These are phyloP conservation scores for Chlamydomonas sphaeroides DNA, from an alignment of 139 green algal genomes.

Conservation along the genomic window DNA sequence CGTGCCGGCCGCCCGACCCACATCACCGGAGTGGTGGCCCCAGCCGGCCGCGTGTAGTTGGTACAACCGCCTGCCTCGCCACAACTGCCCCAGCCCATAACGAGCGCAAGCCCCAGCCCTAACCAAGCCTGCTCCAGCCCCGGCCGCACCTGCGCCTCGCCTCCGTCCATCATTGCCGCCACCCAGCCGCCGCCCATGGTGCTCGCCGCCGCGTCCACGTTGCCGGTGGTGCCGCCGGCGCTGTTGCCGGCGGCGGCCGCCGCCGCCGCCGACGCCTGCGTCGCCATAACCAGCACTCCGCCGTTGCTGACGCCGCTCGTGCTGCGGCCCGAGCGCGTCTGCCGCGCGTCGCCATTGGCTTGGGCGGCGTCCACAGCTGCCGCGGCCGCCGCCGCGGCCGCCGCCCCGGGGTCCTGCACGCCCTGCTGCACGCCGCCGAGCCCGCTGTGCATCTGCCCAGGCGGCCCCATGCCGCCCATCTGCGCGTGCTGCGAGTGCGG, in stretches of 20 bases:
- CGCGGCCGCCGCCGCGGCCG: neutral
- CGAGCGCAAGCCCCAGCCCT: too few species aligned
- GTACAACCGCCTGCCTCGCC: too few species aligned
- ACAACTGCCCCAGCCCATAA: too few species aligned
- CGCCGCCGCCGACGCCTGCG: neutral
- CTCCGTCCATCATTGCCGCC: neutral
- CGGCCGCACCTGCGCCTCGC: neutral
- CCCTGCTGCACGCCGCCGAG: neutral
- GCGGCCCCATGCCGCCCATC: too few species aligned
- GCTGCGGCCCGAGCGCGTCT: neutral
- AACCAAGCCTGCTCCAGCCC: too few species aligned
- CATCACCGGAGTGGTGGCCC: too few species aligned
- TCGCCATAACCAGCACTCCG: neutral
- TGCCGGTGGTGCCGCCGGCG: neutral
- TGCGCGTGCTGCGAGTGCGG: neutral
- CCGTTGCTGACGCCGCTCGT: neutral
- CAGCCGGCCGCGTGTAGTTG: too few species aligned
- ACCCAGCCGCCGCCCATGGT: neutral
- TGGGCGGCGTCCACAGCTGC: neutral
- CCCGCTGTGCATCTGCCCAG: neutral
- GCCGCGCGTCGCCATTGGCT: neutral
- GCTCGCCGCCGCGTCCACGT: neutral
- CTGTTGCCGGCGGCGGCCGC: too few species aligned
- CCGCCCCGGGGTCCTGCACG: neutral
- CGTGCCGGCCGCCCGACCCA: too few species aligned